Percentiles rank a stretch among this genome's conserved stretches.
Conservation (phyloP, 495 filamentous ascomycete genomes). For the Neurospora pannonica region DNA sequence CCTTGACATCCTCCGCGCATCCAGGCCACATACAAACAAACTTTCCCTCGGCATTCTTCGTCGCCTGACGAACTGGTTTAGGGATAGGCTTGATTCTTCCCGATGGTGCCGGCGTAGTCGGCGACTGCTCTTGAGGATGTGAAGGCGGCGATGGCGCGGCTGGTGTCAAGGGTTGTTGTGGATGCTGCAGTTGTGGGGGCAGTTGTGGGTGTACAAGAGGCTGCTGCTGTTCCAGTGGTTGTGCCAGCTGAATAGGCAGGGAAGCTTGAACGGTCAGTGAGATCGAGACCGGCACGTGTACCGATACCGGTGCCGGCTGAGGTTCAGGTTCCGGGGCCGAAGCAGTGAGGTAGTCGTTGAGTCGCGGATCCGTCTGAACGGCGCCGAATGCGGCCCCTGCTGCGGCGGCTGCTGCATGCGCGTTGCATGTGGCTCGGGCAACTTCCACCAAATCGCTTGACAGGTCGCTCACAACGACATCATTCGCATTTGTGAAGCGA, state of each 20-base stretch:
- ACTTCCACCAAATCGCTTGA: not conserved
- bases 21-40: slow-evolving; percentile 58
- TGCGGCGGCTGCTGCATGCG: not conserved
- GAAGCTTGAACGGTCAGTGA: not conserved
- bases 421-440: not conserved
- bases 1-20: slow-evolving; percentile 45
- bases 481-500: not conserved
- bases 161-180: not conserved
- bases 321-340: not conserved
- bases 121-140: not conserved
- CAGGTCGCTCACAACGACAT: not conserved
- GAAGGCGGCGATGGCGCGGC: not conserved
- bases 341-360: not conserved
- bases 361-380: not conserved
- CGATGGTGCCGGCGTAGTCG: not conserved
- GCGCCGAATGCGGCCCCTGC: not conserved
- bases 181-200: not conserved
- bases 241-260: not conserved
- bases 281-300: not conserved
- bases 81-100: slow-evolving; percentile 34
- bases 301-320: not conserved
- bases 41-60: slow-evolving; percentile 55
- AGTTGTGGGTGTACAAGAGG: not conserved
- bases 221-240: not conserved
- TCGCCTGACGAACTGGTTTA: slow-evolving; percentile 39